Percentiles rank a stretch among this genome's conserved stretches.
Conservation (phyloP, 179 eudicot species). For the Carnegiea gigantea region DNA sequence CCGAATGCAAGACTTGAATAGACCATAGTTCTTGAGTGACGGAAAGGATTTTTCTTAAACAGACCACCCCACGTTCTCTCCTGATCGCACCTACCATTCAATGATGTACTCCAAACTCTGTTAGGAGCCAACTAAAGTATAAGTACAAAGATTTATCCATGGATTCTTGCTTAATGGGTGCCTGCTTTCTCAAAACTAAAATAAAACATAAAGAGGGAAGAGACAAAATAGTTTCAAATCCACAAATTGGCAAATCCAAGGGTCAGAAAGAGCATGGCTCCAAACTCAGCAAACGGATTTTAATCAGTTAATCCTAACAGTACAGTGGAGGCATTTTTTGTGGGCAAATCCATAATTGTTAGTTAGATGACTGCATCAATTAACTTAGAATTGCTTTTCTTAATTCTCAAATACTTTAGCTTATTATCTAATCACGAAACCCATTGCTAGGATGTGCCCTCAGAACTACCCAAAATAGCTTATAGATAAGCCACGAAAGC, state of each 20-base stretch:
- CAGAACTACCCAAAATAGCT: no score
- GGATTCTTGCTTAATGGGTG: background rate
- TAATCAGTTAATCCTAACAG: no score
- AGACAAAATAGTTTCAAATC: background rate
- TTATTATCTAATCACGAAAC: background rate
- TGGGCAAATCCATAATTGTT: background rate
- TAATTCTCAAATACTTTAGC: background rate
- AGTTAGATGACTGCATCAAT: background rate
- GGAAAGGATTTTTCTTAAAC: conserved; percentile 4
- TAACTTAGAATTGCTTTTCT: background rate
- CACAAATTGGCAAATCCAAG: background rate
- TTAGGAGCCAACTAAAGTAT: conserved; percentile 1
- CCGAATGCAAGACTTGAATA: conserved; percentile 3
- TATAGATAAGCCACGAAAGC: background rate
- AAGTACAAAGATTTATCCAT: background rate
- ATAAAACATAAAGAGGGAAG: background rate
- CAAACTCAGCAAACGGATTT: background rate
- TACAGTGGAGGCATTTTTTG: background rate
- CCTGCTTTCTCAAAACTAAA: background rate
- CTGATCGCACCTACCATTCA: background rate
- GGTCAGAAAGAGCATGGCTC: background rate
- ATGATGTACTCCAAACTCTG: background rate
- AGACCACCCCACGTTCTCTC: background rate
- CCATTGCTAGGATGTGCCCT: no score
- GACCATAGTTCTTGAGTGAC: background rate